Percentiles rank a stretch among this genome's conserved stretches.
Conservation (phyloP, 1,284 basidiomycete genomes). For the Pterulicium gracile region DNA sequence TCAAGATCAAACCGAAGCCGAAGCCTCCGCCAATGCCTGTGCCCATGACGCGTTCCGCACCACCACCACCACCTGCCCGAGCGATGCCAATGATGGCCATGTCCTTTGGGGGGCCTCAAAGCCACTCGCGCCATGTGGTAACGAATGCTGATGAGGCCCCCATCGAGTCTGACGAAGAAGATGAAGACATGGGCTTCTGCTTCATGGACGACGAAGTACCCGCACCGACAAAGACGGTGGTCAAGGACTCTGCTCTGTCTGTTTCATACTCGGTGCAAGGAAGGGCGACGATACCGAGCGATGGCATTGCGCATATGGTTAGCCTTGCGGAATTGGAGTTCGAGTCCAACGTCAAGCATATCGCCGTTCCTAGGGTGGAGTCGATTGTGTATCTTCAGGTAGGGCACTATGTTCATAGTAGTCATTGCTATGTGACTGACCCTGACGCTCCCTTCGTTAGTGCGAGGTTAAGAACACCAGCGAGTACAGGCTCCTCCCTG, state of each 20-base stretch:
- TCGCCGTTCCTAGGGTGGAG: constrained; percentile 36
- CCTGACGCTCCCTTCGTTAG: constrained; percentile 15
- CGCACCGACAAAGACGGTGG: constrained; percentile 26
- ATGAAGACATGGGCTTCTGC: constrained; percentile 16
- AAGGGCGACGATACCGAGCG: constrained; percentile 36
- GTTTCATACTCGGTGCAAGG: constrained; percentile 39
- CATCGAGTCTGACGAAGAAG: constrained; percentile 11
- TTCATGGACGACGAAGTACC: constrained; percentile 8
- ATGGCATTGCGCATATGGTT: constrained; percentile 42
- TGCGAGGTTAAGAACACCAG: constrained; percentile 40
- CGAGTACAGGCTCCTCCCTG: constrained; percentile 40
- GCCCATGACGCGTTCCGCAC: background rate
- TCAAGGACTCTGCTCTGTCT: constrained; percentile 39
- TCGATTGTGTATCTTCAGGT: constrained; percentile 37
- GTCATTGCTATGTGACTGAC: constrained; percentile 6
- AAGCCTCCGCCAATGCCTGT: constrained; percentile 1
- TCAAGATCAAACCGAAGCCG: constrained; percentile 20
- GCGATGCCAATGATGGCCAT: constrained; percentile 12
- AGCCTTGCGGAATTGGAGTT: constrained; percentile 38
- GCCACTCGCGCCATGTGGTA: background rate
- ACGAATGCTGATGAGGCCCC: background rate
- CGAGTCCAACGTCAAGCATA: constrained; percentile 32
- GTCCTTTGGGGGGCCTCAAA: background rate
- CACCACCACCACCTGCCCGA: constrained; percentile 12
- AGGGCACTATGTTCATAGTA: constrained; percentile 8